Base-by-base conservation (phyloP, 192 early-diverging fungal species). In the Coemansia sp. region DNA sequence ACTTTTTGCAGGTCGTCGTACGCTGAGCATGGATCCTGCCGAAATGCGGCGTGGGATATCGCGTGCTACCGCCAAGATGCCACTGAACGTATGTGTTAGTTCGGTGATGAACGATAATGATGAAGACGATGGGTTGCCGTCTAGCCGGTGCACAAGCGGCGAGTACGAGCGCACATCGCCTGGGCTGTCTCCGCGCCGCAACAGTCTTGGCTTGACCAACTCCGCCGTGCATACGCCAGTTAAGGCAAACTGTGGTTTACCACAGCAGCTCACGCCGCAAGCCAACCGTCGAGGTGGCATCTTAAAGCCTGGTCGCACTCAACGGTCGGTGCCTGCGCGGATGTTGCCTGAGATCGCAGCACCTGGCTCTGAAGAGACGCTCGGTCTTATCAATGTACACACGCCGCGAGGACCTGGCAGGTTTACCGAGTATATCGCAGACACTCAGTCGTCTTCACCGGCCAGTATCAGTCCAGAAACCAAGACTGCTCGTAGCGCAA, bases 211-310 rank as follows among this genome's bases (percentile, higher is more conserved):
- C 41, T 12, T 45, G 41, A 45, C 14, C 41, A 45, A n/a, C 53
- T 29, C 24, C 4, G 48, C 17, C 4, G 17, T 17, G 12, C 15
- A n/a, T 49, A 49, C 48, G 48, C 24, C 53, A 3, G 53, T 32
- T 17, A 25, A 35, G 9, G 15, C 41, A 45, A 45, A 5, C 41
- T 15, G 14, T n/a, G 15, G 53, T n/a, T 12, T 27, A 7, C 56
- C 25, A 24, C 45, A 49, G 51, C 76, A 79, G 60, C 69, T 79
- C 19, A 79, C 76, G 22, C 76, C 76, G 35, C 70, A 69, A 59
- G 66, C 70, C 6, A 64, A 53, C 10, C 65, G 70, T 0, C 69
- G 62, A 12, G 76, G 70, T 22, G 76, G 76, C 4, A 73, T 79
- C 6, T 48, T 79, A 7, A 79, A 79, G 61, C 55, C 76, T 3